phyloP scores from a whole-genome alignment of 768 basidiomycete species.

The Amanita fuliginea region DNA sequence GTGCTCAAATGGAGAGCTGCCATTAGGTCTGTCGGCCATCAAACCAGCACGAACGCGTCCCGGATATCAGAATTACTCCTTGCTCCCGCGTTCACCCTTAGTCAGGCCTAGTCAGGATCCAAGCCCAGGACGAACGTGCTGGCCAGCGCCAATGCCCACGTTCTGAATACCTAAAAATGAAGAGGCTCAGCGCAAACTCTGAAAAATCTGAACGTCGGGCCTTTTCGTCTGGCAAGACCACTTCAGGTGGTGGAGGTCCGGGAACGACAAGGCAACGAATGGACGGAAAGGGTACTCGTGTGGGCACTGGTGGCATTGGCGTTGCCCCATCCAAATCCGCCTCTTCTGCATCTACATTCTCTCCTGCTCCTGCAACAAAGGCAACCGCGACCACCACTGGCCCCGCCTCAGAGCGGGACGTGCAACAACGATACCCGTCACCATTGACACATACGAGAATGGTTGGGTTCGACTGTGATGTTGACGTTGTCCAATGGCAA shows the following conservation, averaged over 20 bases:
- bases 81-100: no score
- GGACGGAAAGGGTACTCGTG: not conserved
- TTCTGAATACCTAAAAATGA: not conserved
- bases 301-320: not conserved
- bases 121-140: no score
- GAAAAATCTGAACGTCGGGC: not conserved
- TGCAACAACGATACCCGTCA: not conserved
- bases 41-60: no score
- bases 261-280: not conserved
- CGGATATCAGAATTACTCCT: no score
- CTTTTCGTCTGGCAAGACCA: not conserved
- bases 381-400: not conserved
- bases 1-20: constrained; percentile 26
- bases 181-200: not conserved
- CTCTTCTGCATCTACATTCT: no score
- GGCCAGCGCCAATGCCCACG: no score
- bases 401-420: not conserved
- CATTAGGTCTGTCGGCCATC: not conserved
- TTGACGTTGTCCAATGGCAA: constrained; percentile 3
- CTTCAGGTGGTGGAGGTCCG: not conserved
- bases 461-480: not conserved
- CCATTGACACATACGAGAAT: not conserved
- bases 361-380: not conserved
- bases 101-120: no score
- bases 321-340: not conserved